These are phyloP conservation scores for Lasiodiplodia citricola DNA, from an alignment of 2,329 filamentous ascomycete genomes.

Conservation along the genomic window DNA sequence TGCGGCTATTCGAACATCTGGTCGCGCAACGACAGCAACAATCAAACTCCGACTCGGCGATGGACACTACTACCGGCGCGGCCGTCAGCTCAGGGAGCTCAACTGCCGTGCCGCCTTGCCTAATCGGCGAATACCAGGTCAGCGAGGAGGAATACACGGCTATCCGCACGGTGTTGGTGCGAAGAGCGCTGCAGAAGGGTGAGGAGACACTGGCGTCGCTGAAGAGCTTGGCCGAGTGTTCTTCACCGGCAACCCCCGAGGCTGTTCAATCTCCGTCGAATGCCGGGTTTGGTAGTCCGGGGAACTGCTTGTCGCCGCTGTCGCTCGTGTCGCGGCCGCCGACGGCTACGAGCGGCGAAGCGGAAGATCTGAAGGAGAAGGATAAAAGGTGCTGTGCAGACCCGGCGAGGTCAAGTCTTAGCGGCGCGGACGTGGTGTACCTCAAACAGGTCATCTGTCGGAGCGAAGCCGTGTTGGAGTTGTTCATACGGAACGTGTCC, in stretches of 20 bases:
- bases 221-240: neutral
- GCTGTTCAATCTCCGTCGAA: neutral
- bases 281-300: no score
- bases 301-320: neutral
- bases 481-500: neutral
- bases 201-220: neutral
- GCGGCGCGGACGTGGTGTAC: neutral
- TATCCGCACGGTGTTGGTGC: neutral
- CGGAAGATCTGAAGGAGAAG: no score
- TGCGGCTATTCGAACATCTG: constrained; percentile 3
- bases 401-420: neutral
- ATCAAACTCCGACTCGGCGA: neutral
- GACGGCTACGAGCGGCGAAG: no score
- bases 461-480: constrained; percentile 1
- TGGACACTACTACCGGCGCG: neutral
- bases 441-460: neutral
- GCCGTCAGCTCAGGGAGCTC: neutral
- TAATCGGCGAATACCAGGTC: constrained; percentile 7
- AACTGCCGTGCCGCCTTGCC: neutral
- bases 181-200: neutral
- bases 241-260: neutral
- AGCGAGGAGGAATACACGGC: neutral
- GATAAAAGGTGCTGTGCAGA: neutral
- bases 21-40: neutral
- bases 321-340: neutral